Percentiles rank a stretch among this genome's conserved stretches.
Evolutionary conservation across 1,139 yeast species (phyloP).

Genomic region (Hemisphaericaspora xylofermentans): DNA sequence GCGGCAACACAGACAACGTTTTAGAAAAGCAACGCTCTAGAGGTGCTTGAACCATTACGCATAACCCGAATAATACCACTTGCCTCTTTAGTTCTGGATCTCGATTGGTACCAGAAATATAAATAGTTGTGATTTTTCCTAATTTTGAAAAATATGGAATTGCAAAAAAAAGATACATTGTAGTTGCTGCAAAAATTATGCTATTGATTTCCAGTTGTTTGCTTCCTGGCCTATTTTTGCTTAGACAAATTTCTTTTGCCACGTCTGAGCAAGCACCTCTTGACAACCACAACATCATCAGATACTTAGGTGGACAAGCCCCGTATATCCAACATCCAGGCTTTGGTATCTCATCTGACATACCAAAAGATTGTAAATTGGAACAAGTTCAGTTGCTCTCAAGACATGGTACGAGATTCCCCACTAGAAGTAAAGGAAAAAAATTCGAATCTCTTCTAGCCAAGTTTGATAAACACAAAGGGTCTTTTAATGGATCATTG

Average conservation of each 20-base stretch:
- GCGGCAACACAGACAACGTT: no score
- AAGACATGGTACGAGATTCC: slow-evolving; percentile 71
- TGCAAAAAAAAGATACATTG: no score
- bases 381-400: slow-evolving; percentile 59
- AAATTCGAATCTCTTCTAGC: background rate
- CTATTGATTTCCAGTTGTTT: background rate
- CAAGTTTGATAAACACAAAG: background rate
- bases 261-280: slow-evolving; percentile 33
- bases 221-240: background rate
- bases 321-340: slow-evolving; percentile 45
- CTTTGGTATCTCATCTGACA: slow-evolving; percentile 38
- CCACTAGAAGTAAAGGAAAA: slow-evolving; percentile 21
- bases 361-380: slow-evolving; percentile 49
- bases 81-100: no score
- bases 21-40: no score
- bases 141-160: no score
- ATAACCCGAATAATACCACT: no score
- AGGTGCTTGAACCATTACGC: no score
- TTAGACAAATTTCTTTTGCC: no score
- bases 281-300: slow-evolving; percentile 36
- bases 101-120: no score
- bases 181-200: background rate
- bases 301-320: slow-evolving; percentile 42
- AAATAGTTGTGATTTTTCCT: no score
- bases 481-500: slow-evolving; percentile 16